Evolutionary conservation across 176 grass and related monocot genomes (phyloP).

Genomic region (Aegilops longissima): DNA sequence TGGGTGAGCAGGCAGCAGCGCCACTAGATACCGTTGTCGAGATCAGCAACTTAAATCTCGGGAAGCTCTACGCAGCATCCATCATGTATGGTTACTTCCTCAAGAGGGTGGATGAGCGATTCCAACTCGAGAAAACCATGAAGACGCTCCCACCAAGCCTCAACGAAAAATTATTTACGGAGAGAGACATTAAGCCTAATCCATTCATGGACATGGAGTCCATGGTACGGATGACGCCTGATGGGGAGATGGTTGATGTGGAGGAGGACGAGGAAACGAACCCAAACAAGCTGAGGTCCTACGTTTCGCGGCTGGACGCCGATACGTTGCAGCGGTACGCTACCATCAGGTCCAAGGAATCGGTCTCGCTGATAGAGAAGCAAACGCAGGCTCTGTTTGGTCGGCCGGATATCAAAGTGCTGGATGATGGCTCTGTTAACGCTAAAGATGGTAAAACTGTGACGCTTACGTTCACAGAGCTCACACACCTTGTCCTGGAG

Average conservation of each 20-base stretch:
- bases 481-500: conserved; percentile 81
- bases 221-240: conserved; percentile 70
- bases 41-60: conserved; percentile 94
- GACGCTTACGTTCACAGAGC: conserved; percentile 69
- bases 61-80: conserved; percentile 96
- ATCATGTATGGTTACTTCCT: conserved; percentile 99
- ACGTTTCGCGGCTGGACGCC: conserved; percentile 75
- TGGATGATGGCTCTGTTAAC: conserved; percentile 73
- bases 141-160: conserved; percentile 65
- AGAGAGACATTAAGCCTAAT: conserved; percentile 65
- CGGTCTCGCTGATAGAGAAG: conserved; percentile 86
- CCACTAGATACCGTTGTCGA: conserved; percentile 67
- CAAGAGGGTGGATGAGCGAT: conserved; percentile 90
- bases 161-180: conserved; percentile 62
- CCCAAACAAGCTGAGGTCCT: conserved; percentile 69
- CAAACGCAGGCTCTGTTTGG: conserved; percentile 96
- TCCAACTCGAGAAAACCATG: conserved; percentile 91
- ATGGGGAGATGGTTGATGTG: conserved; percentile 47
- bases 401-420: conserved; percentile 76
- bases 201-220: conserved; percentile 95
- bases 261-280: conserved; percentile 48
- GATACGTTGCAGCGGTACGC: conserved; percentile 81
- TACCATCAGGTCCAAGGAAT: conserved; percentile 88
- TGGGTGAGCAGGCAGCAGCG: conserved; percentile 72
- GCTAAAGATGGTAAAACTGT: conserved; percentile 71